Percentiles rank a stretch among this genome's conserved stretches.
Conservation (phyloP, 345 rosid genomes). For the Eucalyptus erythrocorys region DNA sequence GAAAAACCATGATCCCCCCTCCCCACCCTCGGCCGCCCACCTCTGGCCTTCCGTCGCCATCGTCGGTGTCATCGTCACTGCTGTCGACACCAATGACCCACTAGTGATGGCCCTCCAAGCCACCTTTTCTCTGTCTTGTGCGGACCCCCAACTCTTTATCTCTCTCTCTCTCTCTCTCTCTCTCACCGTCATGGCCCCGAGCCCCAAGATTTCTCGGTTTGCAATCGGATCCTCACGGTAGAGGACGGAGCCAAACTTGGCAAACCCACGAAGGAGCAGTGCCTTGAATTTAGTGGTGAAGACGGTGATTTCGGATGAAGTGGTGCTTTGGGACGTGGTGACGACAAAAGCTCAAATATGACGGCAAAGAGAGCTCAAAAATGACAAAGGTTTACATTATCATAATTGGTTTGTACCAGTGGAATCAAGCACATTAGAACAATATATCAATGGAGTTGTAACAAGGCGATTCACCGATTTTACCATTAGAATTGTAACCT, state of each 20-base stretch:
- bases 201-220: background rate
- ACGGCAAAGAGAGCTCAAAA: background rate
- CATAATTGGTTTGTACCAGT: background rate
- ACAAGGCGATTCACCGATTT: fast-evolving
- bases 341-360: background rate
- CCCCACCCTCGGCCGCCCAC: background rate
- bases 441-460: background rate
- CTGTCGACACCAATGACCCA: background rate
- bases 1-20: background rate
- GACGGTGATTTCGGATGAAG: too few species aligned
- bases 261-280: background rate
- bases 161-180: background rate
- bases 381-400: background rate
- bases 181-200: background rate
- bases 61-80: background rate
- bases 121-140: background rate
- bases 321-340: background rate
- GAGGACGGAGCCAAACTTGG: background rate
- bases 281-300: background rate
- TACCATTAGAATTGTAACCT: background rate
- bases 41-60: background rate
- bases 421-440: background rate
- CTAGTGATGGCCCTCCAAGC: too few species aligned
- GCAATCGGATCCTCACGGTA: background rate
- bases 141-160: background rate